These are phyloP conservation scores for Monosporascus sp. DNA, from an alignment of 2,329 filamentous ascomycete species.

Conservation along the genomic window DNA sequence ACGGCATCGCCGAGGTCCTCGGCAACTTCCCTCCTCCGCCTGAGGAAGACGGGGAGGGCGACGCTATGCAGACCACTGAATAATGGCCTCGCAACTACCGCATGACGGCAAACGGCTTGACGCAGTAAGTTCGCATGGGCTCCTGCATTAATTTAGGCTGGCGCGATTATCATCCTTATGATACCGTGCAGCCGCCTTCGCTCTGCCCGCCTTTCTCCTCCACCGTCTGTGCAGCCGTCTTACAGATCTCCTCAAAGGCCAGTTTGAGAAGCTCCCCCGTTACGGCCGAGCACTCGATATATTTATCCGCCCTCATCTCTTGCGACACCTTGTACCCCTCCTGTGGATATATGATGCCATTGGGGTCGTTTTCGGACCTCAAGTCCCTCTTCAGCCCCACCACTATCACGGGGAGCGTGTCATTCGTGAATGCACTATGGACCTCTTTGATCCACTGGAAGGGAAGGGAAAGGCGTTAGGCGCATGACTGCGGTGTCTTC, in stretches of 20 bases:
- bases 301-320: conserved; percentile 55
- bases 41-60: conserved; percentile 29
- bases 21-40: conserved; percentile 41
- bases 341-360: conserved; percentile 56
- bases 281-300: conserved; percentile 58
- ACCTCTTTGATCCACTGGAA: conserved; percentile 53
- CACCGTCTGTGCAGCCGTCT: conserved; percentile 45
- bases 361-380: conserved; percentile 51
- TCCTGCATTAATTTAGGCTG: too few species aligned
- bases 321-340: conserved; percentile 54
- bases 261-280: conserved; percentile 53
- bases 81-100: background rate
- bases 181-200: conserved; percentile 43
- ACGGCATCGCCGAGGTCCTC: conserved; percentile 51
- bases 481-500: conserved; percentile 1
- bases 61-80: conserved; percentile 31
- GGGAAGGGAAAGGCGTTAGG: conserved; percentile 1
- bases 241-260: conserved; percentile 57
- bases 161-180: conserved; percentile 7
- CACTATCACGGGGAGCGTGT: conserved; percentile 48
- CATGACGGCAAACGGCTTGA: too few species aligned
- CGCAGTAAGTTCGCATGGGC: too few species aligned
- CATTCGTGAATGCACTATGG: conserved; percentile 42
- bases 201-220: conserved; percentile 45
- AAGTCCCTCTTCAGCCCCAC: conserved; percentile 58